Evolutionary conservation across 2,329 filamentous ascomycete genomes (phyloP).

Genomic region (Diaporthe sp.): DNA sequence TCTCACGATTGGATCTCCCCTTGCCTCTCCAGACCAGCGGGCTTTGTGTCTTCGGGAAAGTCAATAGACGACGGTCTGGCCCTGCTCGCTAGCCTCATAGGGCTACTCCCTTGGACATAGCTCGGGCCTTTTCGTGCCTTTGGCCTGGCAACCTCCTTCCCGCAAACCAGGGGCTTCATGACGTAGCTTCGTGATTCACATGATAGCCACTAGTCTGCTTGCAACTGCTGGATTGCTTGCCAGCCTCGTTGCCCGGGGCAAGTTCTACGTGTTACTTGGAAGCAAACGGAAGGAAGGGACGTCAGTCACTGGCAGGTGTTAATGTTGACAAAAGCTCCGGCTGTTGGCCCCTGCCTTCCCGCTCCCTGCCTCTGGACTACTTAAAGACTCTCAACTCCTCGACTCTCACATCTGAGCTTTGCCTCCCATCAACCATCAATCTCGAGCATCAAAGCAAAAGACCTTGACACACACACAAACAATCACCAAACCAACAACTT

Average conservation of each 20-base stretch:
- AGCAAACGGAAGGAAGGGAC: background rate
- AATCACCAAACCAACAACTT: constrained; percentile 39
- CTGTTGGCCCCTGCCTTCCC: background rate
- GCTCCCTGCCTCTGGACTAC: constrained; percentile 14
- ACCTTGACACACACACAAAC: constrained; percentile 18
- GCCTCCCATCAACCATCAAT: constrained; percentile 40
- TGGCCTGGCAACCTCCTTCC: constrained; percentile 22
- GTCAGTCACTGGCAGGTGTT: background rate
- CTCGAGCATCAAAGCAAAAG: constrained; percentile 25
- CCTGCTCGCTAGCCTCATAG: constrained; percentile 3
- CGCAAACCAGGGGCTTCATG: constrained; percentile 22
- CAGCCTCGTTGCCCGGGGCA: constrained; percentile 11
- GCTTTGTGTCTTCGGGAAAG: constrained; percentile 11
- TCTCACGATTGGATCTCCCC: constrained; percentile 12
- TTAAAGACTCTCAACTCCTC: constrained; percentile 32
- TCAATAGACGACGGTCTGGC: constrained; percentile 20
- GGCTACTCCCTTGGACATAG: background rate
- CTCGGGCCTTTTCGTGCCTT: constrained; percentile 12
- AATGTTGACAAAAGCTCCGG: constrained; percentile 19
- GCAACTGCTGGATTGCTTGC: constrained; percentile 23
- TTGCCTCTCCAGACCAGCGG: background rate
- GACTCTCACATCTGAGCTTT: background rate
- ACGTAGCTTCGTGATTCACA: constrained; percentile 35
- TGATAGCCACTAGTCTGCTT: constrained; percentile 28
- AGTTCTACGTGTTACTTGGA: background rate